phyloP scores from a whole-genome alignment of 2,329 filamentous ascomycete species.

The Lachnellula subtilissima region DNA sequence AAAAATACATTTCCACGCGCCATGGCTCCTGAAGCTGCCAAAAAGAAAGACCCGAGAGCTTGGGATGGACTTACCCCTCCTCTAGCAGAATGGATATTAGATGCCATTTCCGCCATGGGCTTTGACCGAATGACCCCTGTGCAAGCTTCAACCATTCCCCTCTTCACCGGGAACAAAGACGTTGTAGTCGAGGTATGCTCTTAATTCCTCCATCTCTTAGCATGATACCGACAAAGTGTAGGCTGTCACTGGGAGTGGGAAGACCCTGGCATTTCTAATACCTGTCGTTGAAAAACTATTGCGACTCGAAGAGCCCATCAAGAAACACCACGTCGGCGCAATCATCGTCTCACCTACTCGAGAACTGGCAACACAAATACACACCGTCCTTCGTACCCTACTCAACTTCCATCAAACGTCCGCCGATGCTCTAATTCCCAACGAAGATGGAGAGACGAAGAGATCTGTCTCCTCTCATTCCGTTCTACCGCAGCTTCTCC shows the following conservation, averaged over 20 bases:
- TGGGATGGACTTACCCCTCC: slow-evolving; percentile 68
- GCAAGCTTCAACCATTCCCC: slow-evolving; percentile 84
- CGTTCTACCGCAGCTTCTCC: slow-evolving; percentile 81
- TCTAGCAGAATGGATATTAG: slow-evolving; percentile 77
- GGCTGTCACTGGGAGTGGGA: slow-evolving; percentile 87
- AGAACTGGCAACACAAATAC: slow-evolving; percentile 87
- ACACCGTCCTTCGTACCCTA: slow-evolving; percentile 71
- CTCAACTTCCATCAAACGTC: slow-evolving; percentile 80
- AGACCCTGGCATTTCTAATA: slow-evolving; percentile 81
- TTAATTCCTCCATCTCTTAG: background rate
- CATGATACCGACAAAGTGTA: slow-evolving; percentile 29
- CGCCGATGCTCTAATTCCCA: slow-evolving; percentile 55
- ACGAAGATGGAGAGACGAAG: slow-evolving; percentile 50
- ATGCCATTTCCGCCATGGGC: slow-evolving; percentile 78
- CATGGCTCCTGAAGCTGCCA: slow-evolving; percentile 22
- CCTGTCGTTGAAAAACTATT: slow-evolving; percentile 79
- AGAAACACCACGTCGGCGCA: slow-evolving; percentile 83
- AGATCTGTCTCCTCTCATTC: slow-evolving; percentile 42
- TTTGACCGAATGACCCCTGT: slow-evolving; percentile 88
- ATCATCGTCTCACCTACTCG: slow-evolving; percentile 92
- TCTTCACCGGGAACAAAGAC: slow-evolving; percentile 86
- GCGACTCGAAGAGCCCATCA: slow-evolving; percentile 73
- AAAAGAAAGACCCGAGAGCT: slow-evolving; percentile 45
- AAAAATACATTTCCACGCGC: background rate
- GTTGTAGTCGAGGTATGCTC: slow-evolving; percentile 72